Base-by-base conservation (phyloP, 352 stramenopile species). In the Blastocystis sp. region DNA sequence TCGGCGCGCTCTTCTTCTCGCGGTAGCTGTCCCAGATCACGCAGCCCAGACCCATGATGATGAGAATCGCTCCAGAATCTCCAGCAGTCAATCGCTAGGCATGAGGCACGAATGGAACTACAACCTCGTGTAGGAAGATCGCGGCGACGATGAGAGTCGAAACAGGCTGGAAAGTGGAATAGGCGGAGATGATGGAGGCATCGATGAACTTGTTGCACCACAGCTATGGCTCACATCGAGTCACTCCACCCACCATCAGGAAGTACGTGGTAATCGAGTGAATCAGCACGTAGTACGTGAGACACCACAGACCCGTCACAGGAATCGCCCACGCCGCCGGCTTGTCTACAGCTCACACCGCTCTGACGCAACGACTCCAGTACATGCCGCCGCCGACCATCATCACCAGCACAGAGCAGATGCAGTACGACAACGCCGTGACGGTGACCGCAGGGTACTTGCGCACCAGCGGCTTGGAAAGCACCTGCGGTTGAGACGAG, bases 121-220 rank as follows among this genome's bases (percentile, higher is more conserved):
- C 9, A 0, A 88, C 77, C 10, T 88, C 77, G 29, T 76, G 61
- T 26, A 88, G 39, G 61, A 88, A 88, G 51, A 88, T 35, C 21
- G 62, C 59, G 13, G 61, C 77, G 13, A 88, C 29, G 24, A 76
- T n/a, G 24, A 61, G 41, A 4, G 77, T 76, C 12, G 77, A 39
- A n/a, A 88, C 41, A 3, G 77, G 77, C 37, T 88, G 77, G 77
- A 88, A 88, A 3, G 77, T 88, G 13, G 77, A 62, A 33, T 88
- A 88, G 24, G 77, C 77, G 10, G 61, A 76, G 26, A 88, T 76
- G 63, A 88, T 76, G 13, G 77, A 88, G 4, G 77, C 61, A 16
- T 88, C 77, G 16, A 88, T 76, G 61, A 50, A 88, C 50, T 71
- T 70, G 41, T 88, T 88, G 39, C 61, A 55, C 77, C 77, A 88